phyloP scores from a whole-genome alignment of 371 early-diverging fungal species.

The Smittium culicis region DNA sequence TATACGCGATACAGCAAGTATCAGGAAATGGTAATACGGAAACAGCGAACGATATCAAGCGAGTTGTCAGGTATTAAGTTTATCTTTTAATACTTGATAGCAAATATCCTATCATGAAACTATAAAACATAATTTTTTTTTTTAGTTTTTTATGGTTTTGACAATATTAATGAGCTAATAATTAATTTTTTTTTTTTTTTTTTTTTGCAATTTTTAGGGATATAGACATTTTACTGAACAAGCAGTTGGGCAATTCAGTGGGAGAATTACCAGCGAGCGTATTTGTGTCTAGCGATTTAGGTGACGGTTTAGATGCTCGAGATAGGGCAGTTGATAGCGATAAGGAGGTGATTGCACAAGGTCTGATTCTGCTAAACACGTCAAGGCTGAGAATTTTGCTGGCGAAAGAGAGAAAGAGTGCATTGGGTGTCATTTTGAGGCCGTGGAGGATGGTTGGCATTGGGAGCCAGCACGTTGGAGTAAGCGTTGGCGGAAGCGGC shows the following conservation, averaged over 20 bases:
- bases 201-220: slow-evolving; percentile 1
- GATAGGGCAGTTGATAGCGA: slow-evolving; percentile 25
- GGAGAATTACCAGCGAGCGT: slow-evolving; percentile 18
- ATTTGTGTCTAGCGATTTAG: slow-evolving; percentile 13
- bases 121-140: no score
- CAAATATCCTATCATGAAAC: no score
- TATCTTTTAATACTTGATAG: no score
- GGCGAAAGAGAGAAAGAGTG: neutral
- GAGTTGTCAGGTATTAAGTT: neutral
- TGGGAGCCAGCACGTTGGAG: no score
- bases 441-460: no score
- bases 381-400: slow-evolving; percentile 33
- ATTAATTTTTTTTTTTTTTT: slow-evolving; percentile 5
- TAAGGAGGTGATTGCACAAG: slow-evolving; percentile 45
- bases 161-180: neutral
- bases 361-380: slow-evolving; percentile 20
- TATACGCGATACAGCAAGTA: slow-evolving; percentile 10
- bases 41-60: slow-evolving; percentile 9
- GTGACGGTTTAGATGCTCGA: neutral
- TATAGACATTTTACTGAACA: slow-evolving; percentile 10
- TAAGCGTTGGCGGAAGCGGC: no score
- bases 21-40: neutral
- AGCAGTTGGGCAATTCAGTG: slow-evolving; percentile 20
- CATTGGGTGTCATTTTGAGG: no score
- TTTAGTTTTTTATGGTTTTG: neutral